Percentiles rank a stretch among this genome's conserved stretches.
Evolutionary conservation across 1,139 yeast genomes (phyloP).

Genomic region (Debaryomyces psychrophilus): DNA sequence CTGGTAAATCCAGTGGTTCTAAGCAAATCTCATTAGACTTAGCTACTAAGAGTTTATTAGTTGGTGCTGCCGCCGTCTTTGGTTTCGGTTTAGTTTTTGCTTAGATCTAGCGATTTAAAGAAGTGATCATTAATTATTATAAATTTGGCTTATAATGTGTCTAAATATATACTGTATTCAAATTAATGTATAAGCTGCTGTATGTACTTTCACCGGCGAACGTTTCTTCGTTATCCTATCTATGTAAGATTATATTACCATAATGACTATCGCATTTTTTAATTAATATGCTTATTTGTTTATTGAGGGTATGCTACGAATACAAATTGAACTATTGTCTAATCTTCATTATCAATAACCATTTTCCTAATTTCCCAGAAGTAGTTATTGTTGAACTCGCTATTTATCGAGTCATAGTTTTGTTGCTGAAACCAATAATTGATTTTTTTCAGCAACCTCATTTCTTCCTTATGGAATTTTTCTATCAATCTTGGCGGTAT

Average conservation of each 20-base stretch:
- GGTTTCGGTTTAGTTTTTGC: slow-evolving; percentile 26
- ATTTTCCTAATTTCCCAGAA: slow-evolving; percentile 58
- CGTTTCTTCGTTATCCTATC: no score
- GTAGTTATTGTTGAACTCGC: slow-evolving; percentile 36
- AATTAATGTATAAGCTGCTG: background rate
- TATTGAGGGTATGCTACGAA: background rate
- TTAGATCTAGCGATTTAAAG: slow-evolving; percentile 13
- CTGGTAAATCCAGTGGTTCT: slow-evolving; percentile 18
- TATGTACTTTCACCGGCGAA: background rate
- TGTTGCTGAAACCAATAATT: slow-evolving; percentile 57
- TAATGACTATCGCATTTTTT: slow-evolving; percentile 4
- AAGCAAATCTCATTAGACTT: slow-evolving; percentile 21
- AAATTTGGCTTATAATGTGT: slow-evolving; percentile 2
- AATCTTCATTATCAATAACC: slow-evolving; percentile 45
- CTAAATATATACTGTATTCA: background rate
- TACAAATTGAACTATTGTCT: background rate
- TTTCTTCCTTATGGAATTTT: slow-evolving; percentile 53
- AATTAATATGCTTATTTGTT: background rate
- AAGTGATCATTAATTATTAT: background rate
- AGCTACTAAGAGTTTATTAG: slow-evolving; percentile 23
- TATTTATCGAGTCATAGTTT: slow-evolving; percentile 24
- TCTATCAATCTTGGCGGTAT: slow-evolving; percentile 44
- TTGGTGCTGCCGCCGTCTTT: slow-evolving; percentile 26
- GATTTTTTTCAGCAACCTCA: slow-evolving; percentile 50
- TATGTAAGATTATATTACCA: background rate